Evolutionary conservation across 2,329 filamentous ascomycete genomes (phyloP), one percentile per base, ranked within the genome.

Genomic region (Harringtonia aguacate): DNA sequence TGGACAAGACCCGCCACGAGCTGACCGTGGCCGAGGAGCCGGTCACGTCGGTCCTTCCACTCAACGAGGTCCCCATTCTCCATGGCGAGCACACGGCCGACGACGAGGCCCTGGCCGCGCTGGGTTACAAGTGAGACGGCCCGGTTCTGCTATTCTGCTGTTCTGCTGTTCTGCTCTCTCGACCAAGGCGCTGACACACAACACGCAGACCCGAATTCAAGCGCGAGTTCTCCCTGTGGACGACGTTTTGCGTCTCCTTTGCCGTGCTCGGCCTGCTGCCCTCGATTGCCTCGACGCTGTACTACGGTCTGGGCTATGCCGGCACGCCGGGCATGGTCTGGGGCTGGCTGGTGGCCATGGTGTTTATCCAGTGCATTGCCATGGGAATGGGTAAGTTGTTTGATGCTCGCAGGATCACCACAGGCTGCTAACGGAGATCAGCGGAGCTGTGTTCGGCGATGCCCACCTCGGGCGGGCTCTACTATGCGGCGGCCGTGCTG

Each of bases 281-380:
- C 0, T 83, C 77, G 48, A 84, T 86, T 53, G 82, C 81, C 1
- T 79, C 73, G 50, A 86, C 82, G 0, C 61, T 87, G 50, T 81
- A 72, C 55, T 86, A 85, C 69, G 81, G 81, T 51, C 76, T 79
- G 63, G 68, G 69, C 36, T 63, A 62, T 24, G 58, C 59, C 53
- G 50, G 73, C 5, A 75, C 70, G 0, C 72, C 67, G 46, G 78
- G 79, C 21, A 84, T 85, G 79, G 79, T 79, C 3, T 86, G 82
- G 82, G 83, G 82, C 6, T 87, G 83, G 82, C 62, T 86, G 24
- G 67, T 86, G 37, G 80, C 80, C 39, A 83, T 85, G 73, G 52
- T 80, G 6, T 84, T 84, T 34, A 84, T 86, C 33, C 75, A 85
- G 56, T 79, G 75, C 58, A 75, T 86, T 45, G 81, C 82, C 9